phyloP scores from a whole-genome alignment of 2,329 filamentous ascomycete genomes.

The Phoma sp. region DNA sequence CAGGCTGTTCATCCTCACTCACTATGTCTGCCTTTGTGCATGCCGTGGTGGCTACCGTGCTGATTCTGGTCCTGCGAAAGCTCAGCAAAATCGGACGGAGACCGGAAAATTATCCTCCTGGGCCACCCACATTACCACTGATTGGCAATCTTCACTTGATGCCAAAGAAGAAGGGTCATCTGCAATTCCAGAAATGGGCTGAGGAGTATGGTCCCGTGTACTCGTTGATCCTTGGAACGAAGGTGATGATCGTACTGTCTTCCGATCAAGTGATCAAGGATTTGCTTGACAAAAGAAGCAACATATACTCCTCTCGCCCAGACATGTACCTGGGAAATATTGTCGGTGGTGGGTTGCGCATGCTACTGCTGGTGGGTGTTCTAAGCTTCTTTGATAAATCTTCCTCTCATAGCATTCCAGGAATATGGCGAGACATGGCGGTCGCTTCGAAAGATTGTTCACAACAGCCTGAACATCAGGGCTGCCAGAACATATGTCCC shows the following conservation, averaged over 20 bases:
- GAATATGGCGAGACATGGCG: slow-evolving; percentile 25
- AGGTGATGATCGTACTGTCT: slow-evolving; percentile 56
- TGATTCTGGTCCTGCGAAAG: slow-evolving; percentile 6
- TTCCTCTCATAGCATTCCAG: slow-evolving; percentile 1
- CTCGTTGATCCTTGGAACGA: slow-evolving; percentile 58
- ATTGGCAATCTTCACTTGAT: slow-evolving; percentile 61
- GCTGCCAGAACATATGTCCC: slow-evolving; percentile 46
- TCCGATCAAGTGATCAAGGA: slow-evolving; percentile 58
- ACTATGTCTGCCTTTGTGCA: slow-evolving; percentile 11
- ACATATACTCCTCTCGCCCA: slow-evolving; percentile 58
- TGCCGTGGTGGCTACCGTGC: not conserved
- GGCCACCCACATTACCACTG: slow-evolving; percentile 59
- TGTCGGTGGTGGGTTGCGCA: slow-evolving; percentile 15
- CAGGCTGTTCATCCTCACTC: not conserved
- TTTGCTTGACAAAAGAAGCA: slow-evolving; percentile 58
- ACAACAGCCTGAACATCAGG: slow-evolving; percentile 29
- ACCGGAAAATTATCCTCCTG: slow-evolving; percentile 54
- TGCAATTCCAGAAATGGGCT: slow-evolving; percentile 61
- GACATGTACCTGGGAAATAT: slow-evolving; percentile 31
- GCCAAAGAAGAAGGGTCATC: slow-evolving; percentile 50
- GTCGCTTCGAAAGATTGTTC: slow-evolving; percentile 28
- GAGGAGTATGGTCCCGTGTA: slow-evolving; percentile 60
- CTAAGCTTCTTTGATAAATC: not conserved
- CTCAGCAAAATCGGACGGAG: slow-evolving; percentile 31
- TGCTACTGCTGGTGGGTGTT: slow-evolving; percentile 23